phyloP scores from a whole-genome alignment of 352 stramenopile genomes.

The Pythium sp. region DNA sequence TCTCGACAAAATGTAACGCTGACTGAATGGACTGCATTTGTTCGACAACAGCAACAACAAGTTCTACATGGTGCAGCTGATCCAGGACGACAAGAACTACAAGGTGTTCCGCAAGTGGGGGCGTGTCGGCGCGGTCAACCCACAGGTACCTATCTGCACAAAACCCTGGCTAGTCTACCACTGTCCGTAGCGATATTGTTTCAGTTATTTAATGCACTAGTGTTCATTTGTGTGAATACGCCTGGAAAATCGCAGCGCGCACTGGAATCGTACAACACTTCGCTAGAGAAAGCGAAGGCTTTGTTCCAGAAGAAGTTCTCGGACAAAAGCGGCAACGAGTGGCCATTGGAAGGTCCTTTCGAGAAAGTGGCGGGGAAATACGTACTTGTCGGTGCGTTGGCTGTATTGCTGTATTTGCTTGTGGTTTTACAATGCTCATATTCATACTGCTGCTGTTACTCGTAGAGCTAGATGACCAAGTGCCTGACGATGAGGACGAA shows the following conservation, averaged over 20 bases:
- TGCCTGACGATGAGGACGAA: constrained; percentile 17
- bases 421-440: background rate
- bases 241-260: constrained; percentile 6
- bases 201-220: no score
- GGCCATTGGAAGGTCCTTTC: constrained; percentile 45
- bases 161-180: no score
- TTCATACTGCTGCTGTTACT: background rate
- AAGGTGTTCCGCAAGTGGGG: constrained; percentile 72
- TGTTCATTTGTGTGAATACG: no score
- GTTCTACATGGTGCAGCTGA: constrained; percentile 73
- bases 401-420: background rate
- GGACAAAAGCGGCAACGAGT: constrained; percentile 65
- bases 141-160: constrained; percentile 31
- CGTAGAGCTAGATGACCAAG: constrained; percentile 40
- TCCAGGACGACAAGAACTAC: constrained; percentile 39
- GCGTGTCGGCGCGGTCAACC: constrained; percentile 61
- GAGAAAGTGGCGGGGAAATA: constrained; percentile 53
- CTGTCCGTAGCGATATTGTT: no score
- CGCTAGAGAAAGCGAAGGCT: constrained; percentile 46
- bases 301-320: constrained; percentile 65
- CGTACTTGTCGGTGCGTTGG: constrained; percentile 53
- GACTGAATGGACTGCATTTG: background rate
- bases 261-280: constrained; percentile 34
- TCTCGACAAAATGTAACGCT: background rate
- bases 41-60: constrained; percentile 64